Evolutionary conservation across 345 rosid species (phyloP).

Genomic region (Schrenkiella parvula): DNA sequence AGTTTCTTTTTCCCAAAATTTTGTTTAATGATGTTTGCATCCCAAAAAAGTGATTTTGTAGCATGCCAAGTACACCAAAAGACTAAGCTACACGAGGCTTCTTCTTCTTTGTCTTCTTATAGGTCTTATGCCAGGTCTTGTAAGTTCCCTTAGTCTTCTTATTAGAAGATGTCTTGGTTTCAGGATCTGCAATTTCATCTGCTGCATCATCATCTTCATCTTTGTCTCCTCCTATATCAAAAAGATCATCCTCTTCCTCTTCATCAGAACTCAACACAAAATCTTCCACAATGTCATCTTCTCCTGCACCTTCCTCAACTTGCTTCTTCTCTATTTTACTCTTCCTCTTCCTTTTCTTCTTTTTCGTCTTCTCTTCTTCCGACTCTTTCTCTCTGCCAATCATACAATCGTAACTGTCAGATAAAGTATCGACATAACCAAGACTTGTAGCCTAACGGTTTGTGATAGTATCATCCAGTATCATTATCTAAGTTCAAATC

Average conservation of each 20-base stretch:
- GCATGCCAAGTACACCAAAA: neutral
- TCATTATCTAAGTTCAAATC: too few relatives aligned
- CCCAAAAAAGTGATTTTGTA: neutral
- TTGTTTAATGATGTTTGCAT: slow-evolving; percentile 5
- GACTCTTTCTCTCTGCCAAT: slow-evolving; percentile 41
- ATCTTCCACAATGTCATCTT: slow-evolving; percentile 88
- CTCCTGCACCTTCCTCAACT: slow-evolving; percentile 39
- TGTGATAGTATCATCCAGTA: too few relatives aligned
- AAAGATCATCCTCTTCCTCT: slow-evolving; percentile 42
- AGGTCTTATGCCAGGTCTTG: slow-evolving; percentile 33
- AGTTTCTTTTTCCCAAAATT: neutral
- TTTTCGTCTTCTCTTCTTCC: slow-evolving; percentile 40
- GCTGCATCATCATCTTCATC: slow-evolving; percentile 33
- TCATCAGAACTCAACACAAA: slow-evolving; percentile 86
- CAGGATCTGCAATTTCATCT: slow-evolving; percentile 22
- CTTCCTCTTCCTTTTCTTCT: slow-evolving; percentile 48
- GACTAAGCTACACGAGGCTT: slow-evolving; percentile 20
- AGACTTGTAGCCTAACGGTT: too few relatives aligned
- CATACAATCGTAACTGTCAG: neutral
- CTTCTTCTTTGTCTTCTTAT: slow-evolving; percentile 41
- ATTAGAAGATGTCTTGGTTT: slow-evolving; percentile 18
- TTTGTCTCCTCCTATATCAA: slow-evolving; percentile 32
- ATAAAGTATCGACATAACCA: neutral
- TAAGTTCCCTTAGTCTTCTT: slow-evolving; percentile 30
- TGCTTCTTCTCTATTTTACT: slow-evolving; percentile 34